These are phyloP conservation scores for Candida insectalens DNA, from an alignment of 805 yeast species.

Conservation along the genomic window DNA sequence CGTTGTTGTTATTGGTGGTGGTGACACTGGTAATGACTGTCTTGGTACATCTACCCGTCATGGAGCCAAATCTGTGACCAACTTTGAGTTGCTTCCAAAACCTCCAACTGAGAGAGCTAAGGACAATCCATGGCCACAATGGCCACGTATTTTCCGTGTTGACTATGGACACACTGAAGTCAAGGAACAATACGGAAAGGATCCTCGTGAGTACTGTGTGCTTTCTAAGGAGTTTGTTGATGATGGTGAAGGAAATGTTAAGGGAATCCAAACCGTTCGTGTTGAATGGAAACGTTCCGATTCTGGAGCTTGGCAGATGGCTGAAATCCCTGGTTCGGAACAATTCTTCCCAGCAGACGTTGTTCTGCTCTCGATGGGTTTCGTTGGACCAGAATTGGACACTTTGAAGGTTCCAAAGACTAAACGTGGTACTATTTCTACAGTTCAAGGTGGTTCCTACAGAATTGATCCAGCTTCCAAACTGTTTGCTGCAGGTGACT, in stretches of 20 bases:
- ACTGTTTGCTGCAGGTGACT: constrained; percentile 93
- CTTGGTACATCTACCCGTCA: constrained; percentile 95
- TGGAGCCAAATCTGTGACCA: constrained; percentile 88
- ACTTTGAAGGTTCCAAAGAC: constrained; percentile 60
- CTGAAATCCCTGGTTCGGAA: constrained; percentile 91
- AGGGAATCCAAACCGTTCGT: constrained; percentile 90
- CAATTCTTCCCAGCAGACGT: constrained; percentile 92
- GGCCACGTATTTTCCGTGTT: constrained; percentile 97
- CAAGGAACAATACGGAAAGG: constrained; percentile 88
- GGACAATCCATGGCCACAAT: constrained; percentile 99
- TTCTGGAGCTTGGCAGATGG: constrained; percentile 98
- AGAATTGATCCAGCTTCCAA: constrained; percentile 53
- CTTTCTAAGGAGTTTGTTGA: constrained; percentile 93
- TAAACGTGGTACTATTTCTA: constrained; percentile 75
- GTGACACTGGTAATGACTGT: constrained; percentile 99
- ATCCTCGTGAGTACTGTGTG: constrained; percentile 95
- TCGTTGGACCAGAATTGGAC: constrained; percentile 90
- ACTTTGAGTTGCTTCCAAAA: constrained; percentile 89
- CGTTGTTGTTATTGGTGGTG: constrained; percentile 97
- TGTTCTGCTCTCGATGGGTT: constrained; percentile 93
- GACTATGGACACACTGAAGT: constrained; percentile 98
- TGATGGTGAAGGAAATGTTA: constrained; percentile 90
- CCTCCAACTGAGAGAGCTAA: constrained; percentile 81
- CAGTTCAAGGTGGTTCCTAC: constrained; percentile 55
- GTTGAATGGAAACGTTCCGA: constrained; percentile 97